Conservation (phyloP, 345 rosid species). For the Pugionium cornutum region DNA sequence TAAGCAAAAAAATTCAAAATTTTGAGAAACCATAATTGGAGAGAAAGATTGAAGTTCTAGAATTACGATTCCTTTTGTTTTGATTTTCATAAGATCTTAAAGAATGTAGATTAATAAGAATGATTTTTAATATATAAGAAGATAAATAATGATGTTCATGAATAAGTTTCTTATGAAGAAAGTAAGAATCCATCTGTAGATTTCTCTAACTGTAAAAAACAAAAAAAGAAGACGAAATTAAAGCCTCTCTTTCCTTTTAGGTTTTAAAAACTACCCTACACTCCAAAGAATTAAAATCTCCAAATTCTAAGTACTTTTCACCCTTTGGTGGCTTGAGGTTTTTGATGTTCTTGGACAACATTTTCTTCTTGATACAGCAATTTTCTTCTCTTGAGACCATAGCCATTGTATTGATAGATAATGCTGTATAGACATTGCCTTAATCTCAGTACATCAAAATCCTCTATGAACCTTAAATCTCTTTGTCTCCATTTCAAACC, state of each 20-base stretch:
- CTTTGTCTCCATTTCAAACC: constrained; percentile 58
- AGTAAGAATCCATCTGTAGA: constrained; percentile 22
- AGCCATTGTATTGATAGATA: constrained; percentile 75
- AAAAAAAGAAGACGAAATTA: neutral
- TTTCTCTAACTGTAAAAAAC: constrained; percentile 1
- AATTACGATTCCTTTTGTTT: too few species aligned
- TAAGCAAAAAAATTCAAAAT: too few species aligned
- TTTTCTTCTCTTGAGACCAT: constrained; percentile 65
- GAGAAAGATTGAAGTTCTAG: too few species aligned
- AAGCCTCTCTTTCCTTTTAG: neutral
- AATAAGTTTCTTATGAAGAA: constrained; percentile 3
- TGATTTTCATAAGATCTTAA: too few species aligned
- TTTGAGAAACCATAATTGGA: too few species aligned
- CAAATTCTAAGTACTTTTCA: constrained; percentile 15
- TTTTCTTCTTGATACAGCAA: constrained; percentile 62
- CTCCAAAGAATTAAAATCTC: constrained; percentile 21
- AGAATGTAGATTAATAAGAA: too few species aligned
- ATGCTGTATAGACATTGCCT: constrained; percentile 66
- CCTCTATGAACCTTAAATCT: constrained; percentile 65
- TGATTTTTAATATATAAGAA: too few species aligned
- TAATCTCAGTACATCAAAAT: constrained; percentile 48
- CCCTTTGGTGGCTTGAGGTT: constrained; percentile 49
- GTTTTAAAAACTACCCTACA: neutral
- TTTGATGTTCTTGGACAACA: constrained; percentile 44
- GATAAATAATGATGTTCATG: too few species aligned